Evolutionary conservation across 768 basidiomycete genomes (phyloP).

Genomic region (Butyriboletus loyo): DNA sequence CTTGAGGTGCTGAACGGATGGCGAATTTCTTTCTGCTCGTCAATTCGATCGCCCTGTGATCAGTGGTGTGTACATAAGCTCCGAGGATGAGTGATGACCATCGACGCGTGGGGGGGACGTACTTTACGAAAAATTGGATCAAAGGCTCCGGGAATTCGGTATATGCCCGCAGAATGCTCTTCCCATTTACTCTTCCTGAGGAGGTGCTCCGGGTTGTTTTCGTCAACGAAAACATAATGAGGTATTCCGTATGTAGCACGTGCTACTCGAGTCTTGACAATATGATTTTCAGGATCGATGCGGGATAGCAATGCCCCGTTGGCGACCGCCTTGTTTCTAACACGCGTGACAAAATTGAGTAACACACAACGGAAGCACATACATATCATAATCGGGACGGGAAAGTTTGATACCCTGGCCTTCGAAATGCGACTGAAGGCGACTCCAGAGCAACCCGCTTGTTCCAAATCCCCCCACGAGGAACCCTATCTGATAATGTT

Average conservation of each 20-base stretch:
- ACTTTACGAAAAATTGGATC: neutral
- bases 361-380: neutral
- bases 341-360: neutral
- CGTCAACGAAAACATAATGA: neutral
- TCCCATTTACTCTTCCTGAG: neutral
- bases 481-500: slow-evolving; percentile 3
- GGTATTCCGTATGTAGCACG: neutral
- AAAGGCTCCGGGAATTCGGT: neutral
- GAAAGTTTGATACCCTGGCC: neutral
- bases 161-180: neutral
- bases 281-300: neutral
- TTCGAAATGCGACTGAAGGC: slow-evolving; percentile 5
- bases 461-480: slow-evolving; percentile 7
- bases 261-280: neutral
- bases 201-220: neutral
- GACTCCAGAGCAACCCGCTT: slow-evolving; percentile 6
- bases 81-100: neutral
- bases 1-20: neutral
- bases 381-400: slow-evolving; percentile 11
- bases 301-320: slow-evolving; percentile 6
- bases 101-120: neutral
- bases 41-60: neutral
- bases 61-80: neutral
- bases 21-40: neutral
- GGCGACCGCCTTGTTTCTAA: slow-evolving; percentile 11